Conservation (phyloP, 2,329 filamentous ascomycete genomes). For the Nothopassalora personata region DNA sequence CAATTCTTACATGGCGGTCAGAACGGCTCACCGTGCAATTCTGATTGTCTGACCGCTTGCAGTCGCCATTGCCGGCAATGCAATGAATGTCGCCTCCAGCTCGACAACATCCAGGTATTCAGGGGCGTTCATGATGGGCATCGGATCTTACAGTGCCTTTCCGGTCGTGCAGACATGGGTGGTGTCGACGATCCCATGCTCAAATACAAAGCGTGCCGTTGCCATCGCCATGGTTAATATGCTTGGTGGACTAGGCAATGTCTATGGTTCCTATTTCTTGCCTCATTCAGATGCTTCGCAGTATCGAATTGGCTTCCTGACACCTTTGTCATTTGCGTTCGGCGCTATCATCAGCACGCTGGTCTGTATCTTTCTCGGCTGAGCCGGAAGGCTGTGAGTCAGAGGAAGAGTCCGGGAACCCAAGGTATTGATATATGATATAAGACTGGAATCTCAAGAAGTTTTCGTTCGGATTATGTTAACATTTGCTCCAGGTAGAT, state of each 20-base stretch:
- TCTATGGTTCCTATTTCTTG: conserved; percentile 6
- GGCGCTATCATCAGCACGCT: background rate
- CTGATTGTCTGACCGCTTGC: conserved; percentile 1
- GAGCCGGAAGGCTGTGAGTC: conserved; percentile 1
- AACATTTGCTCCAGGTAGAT: no score
- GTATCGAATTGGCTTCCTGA: background rate
- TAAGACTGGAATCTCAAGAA: background rate
- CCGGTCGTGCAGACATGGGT: conserved; percentile 6
- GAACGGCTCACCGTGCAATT: background rate
- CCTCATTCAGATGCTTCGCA: conserved; percentile 3
- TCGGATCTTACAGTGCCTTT: background rate
- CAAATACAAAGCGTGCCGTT: conserved; percentile 1
- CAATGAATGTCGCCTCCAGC: background rate
- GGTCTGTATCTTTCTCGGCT: background rate
- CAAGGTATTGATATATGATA: background rate
- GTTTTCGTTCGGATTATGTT: no score
- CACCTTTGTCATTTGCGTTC: conserved; percentile 1
- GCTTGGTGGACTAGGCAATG: conserved; percentile 1
- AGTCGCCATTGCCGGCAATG: conserved; percentile 4
- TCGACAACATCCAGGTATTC: background rate
- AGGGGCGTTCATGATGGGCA: conserved; percentile 4
- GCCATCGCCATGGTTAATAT: conserved; percentile 5
- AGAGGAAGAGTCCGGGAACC: background rate
- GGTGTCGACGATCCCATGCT: background rate
- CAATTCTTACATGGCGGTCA: background rate